Evolutionary conservation across 2,329 filamentous ascomycete species (phyloP).

Genomic region (Ramichloridium luteum): DNA sequence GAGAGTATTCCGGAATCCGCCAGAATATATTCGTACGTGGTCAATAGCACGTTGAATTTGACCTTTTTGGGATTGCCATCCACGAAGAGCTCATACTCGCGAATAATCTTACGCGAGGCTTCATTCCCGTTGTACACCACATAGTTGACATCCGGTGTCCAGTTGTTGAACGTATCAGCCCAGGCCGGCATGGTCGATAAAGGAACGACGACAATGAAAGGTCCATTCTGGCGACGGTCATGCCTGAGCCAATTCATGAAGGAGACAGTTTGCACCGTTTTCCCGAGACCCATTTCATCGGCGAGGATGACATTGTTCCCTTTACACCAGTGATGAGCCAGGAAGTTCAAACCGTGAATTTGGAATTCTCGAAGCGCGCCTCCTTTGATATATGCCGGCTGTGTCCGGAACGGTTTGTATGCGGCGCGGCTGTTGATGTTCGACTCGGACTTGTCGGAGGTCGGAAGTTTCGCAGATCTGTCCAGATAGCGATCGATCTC

Average conservation of each 20-base stretch:
- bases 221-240: conserved; percentile 77
- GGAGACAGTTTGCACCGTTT: conserved; percentile 93
- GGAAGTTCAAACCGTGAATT: conserved; percentile 83
- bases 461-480: conserved; percentile 66
- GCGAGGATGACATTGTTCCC: conserved; percentile 93
- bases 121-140: conserved; percentile 92
- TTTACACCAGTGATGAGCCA: conserved; percentile 90
- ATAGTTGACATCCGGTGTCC: conserved; percentile 93
- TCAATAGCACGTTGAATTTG: conserved; percentile 96
- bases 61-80: conserved; percentile 78
- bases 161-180: conserved; percentile 94
- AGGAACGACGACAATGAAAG: conserved; percentile 93
- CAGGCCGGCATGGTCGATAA: conserved; percentile 95
- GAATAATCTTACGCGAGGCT: conserved; percentile 72
- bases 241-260: conserved; percentile 97
- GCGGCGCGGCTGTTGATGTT: conserved; percentile 61
- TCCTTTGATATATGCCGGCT: conserved; percentile 72
- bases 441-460: conserved; percentile 65
- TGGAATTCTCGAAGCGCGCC: conserved; percentile 89
- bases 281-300: conserved; percentile 96
- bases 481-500: conserved; percentile 89
- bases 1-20: conserved; percentile 73
- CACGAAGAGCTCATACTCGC: conserved; percentile 76
- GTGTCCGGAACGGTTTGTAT: conserved; percentile 61
- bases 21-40: conserved; percentile 93